These are phyloP conservation scores for Cryptosporidium tyzzeri DNA, from an alignment of 169 alveolate genomes.

Conservation along the genomic window DNA sequence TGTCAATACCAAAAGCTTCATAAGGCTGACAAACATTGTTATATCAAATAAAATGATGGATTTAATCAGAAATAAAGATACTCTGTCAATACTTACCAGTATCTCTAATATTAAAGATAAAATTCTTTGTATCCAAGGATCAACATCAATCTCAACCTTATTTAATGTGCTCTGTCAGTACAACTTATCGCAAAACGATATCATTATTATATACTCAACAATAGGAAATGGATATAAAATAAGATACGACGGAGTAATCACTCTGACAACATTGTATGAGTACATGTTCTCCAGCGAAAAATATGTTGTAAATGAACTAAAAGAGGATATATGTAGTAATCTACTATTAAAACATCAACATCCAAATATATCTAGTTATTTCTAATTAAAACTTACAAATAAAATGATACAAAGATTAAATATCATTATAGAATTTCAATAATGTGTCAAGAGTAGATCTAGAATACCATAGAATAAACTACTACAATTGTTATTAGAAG, in stretches of 20 bases:
- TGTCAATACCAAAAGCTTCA: constrained; percentile 45
- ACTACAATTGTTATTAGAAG: not conserved
- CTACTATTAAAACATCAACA: not conserved
- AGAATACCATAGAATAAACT: not conserved
- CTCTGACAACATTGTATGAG: constrained; percentile 5
- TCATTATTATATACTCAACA: constrained; percentile 25
- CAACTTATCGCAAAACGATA: constrained; percentile 3
- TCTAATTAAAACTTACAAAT: not conserved
- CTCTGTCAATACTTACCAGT: constrained; percentile 13
- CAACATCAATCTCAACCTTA: constrained; percentile 10
- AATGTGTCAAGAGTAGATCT: not conserved
- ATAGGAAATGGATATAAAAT: constrained; percentile 5
- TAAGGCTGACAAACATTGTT: constrained; percentile 33
- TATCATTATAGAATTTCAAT: constrained; percentile 8
- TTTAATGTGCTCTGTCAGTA: constrained; percentile 22
- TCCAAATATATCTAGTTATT: not conserved
- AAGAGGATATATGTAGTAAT: not conserved
- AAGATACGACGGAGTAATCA: constrained; percentile 65
- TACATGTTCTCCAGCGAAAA: constrained; percentile 17
- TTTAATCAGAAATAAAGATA: constrained; percentile 1
- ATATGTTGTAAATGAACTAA: not conserved
- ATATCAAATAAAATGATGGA: constrained; percentile 30
- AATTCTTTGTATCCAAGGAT: constrained; percentile 33
- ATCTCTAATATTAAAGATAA: constrained; percentile 21
- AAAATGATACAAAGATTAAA: constrained; percentile 7